phyloP scores from a whole-genome alignment of 2,329 filamentous ascomycete species.

The Sclerotinia trifoliorum region DNA sequence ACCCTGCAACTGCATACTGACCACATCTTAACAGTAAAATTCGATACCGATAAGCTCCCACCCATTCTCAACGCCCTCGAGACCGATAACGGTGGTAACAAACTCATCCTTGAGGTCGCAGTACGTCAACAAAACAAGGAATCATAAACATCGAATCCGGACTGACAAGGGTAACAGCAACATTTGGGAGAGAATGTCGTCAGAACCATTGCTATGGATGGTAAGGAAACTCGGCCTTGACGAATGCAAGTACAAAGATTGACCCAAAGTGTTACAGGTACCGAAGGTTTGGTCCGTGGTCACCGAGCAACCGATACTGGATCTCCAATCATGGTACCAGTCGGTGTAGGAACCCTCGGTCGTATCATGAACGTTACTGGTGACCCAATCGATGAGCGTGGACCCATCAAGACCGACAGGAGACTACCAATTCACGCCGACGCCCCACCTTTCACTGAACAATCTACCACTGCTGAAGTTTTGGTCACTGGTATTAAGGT shows the following conservation, averaged over 20 bases:
- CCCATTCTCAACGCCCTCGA: conserved; percentile 96
- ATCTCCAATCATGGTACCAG: conserved; percentile 91
- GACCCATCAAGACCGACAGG: conserved; percentile 93
- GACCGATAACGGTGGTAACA: conserved; percentile 87
- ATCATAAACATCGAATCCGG: conserved; percentile 25
- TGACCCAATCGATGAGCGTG: conserved; percentile 99
- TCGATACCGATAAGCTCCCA: conserved; percentile 89
- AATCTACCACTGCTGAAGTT: conserved; percentile 95
- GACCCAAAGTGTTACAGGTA: conserved; percentile 60
- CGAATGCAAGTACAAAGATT: conserved; percentile 30
- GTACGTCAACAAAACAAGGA: conserved; percentile 55
- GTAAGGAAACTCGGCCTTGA: conserved; percentile 53
- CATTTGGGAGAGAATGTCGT: conserved; percentile 99
- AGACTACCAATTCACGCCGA: conserved; percentile 90
- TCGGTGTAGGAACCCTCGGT: conserved; percentile 88
- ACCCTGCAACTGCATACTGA: conserved; percentile 27
- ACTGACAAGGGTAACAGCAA: conserved; percentile 66
- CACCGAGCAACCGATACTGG: conserved; percentile 83
- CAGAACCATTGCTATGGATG: conserved; percentile 99
- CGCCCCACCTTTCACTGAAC: conserved; percentile 86
- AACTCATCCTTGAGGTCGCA: conserved; percentile 93
- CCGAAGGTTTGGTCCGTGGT: conserved; percentile 98
- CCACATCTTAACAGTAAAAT: conserved; percentile 72
- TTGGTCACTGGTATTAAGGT: conserved; percentile 99
- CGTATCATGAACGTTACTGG: conserved; percentile 99